Base-by-base conservation (phyloP, 2,329 filamentous ascomycete genomes). In the Calonectria ilicicola region DNA sequence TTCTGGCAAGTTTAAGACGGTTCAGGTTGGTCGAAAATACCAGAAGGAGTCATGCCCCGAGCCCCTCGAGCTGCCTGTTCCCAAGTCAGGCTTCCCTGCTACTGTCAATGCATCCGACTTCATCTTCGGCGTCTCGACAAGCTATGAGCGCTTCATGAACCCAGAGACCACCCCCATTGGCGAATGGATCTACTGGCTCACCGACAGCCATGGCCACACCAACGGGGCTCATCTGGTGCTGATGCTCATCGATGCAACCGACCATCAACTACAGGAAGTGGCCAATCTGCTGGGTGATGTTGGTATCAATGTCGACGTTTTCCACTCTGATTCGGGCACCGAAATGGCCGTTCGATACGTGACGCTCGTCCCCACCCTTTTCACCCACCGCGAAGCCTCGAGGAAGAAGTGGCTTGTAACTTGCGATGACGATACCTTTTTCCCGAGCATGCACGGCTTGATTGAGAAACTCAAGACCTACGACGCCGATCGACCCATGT, bases 361-460 rank as follows among this genome's bases (percentile, higher is more conserved):
- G 26, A 88, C 87, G 0, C 84, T 91, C 2, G 86, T 90, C 2
- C 89, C 89, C 3, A 87, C 86, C 0, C 82, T 91, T 15, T 91
- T 89, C 82, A 86, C 87, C 65, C 88, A 91, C 75, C 84, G 83
- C 2, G 87, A 87, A 2, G 84, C 87, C 58, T 80, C 78, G 27
- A 80, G 80, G 35, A 89, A 87, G 81, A 90, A 89, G 75, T 93
- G 91, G 91, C 85, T 90, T 1, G 90, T 91, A 17, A 86, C 89
- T 17, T 92, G 91, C 79, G 91, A 93, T 75, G 91, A 93, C 75
- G 91, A 93, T 74, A 93, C 91, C 3, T 92, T 91, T 79, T 92
- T 92, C 84, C 87, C 89, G 6, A 91, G 87, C 70, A 90, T 92
- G 80, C 84, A 90, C 66, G 86, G 83, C 14, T 82, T 93, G 15